Percentiles rank a stretch among this genome's conserved stretches.
These are phyloP conservation scores for Solanum pinnatisectum DNA, from an alignment of 257 asterid species.

Conservation along the genomic window DNA sequence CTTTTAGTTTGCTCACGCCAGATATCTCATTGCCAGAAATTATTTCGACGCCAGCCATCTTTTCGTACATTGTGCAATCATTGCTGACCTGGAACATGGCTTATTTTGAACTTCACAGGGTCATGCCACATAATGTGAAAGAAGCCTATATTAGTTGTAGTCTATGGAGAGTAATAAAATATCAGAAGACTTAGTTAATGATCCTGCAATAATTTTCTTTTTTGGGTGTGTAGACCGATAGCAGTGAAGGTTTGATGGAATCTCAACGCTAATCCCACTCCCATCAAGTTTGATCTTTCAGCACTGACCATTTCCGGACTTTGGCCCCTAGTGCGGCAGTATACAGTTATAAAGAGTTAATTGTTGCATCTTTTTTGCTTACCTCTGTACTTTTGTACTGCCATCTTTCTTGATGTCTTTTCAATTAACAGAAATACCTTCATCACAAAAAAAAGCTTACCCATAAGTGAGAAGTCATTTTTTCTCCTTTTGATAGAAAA, in stretches of 20 bases:
- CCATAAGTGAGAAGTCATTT: not conserved
- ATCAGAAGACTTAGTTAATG: not conserved
- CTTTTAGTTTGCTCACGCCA: not conserved
- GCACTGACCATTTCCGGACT: not conserved
- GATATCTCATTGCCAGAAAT: not conserved
- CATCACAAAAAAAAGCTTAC: not conserved
- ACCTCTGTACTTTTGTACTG: not conserved
- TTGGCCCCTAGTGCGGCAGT: not conserved
- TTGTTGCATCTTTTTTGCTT: not conserved
- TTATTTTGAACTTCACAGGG: not conserved
- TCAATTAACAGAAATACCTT: not conserved
- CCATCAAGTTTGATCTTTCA: not conserved
- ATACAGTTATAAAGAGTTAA: not conserved
- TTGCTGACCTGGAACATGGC: not conserved
- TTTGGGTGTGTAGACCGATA: not conserved
- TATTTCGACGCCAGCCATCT: not conserved
- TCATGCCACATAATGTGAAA: not conserved
- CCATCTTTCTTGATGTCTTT: not conserved
- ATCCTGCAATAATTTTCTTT: not conserved
- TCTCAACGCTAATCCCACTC: not conserved
- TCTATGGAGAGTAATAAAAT: not conserved
- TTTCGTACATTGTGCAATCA: not conserved
- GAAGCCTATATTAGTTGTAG: not conserved
- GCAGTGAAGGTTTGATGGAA: not conserved
- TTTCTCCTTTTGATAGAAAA: not conserved